Evolutionary conservation across 2,329 filamentous ascomycete species (phyloP).

Genomic region (Fusarium fujikuroi): DNA sequence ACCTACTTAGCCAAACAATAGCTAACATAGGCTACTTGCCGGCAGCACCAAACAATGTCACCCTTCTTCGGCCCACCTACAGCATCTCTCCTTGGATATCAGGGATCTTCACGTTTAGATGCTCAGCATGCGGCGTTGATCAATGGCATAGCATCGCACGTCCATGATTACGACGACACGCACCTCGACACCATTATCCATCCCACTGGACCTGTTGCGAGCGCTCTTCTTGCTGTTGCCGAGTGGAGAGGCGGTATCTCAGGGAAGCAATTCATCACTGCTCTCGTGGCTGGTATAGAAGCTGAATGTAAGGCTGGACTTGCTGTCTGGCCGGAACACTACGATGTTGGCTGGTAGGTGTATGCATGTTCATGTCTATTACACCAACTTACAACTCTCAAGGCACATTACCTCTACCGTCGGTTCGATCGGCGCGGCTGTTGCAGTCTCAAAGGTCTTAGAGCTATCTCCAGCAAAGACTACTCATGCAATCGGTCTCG

Average conservation of each 20-base stretch:
- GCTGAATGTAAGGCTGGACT: slow-evolving; percentile 3
- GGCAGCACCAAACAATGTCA: neutral
- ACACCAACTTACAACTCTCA: rapidly evolving
- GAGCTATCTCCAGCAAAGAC: neutral
- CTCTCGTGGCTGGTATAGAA: slow-evolving; percentile 1
- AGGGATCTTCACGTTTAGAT: neutral
- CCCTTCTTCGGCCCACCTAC: neutral
- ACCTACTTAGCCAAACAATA: rapidly evolving
- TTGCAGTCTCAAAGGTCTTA: neutral
- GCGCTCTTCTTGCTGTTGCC: neutral
- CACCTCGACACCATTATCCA: slow-evolving; percentile 5
- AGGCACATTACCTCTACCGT: neutral
- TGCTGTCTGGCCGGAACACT: slow-evolving; percentile 1
- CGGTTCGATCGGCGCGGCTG: neutral
- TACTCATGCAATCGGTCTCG: neutral
- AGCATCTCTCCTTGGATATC: neutral
- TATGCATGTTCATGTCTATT: neutral
- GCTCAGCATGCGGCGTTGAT: neutral
- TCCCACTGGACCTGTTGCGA: neutral
- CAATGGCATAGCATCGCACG: slow-evolving; percentile 5
- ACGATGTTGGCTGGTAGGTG: slow-evolving; percentile 3
- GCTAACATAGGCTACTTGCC: rapidly evolving
- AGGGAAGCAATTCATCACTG: neutral
- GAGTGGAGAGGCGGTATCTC: neutral
- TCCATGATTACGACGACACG: slow-evolving; percentile 9